Conservation (phyloP, 2,329 filamentous ascomycete genomes). For the Scopulariopsis brevicaulis region DNA sequence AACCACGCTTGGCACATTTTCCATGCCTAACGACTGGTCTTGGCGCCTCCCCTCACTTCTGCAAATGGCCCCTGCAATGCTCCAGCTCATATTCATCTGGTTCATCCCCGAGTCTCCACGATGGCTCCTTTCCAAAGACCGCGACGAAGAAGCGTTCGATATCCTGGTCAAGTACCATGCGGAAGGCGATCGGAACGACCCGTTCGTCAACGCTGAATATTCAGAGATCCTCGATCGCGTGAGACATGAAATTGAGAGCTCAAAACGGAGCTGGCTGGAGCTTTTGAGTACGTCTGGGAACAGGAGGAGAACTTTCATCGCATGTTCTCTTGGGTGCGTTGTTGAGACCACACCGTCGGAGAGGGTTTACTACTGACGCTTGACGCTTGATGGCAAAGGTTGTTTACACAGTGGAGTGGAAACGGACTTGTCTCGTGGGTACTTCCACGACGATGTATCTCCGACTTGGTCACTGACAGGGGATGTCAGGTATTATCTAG, state of each 20-base stretch:
- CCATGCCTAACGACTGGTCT: constrained; percentile 17
- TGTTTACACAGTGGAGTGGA: constrained; percentile 27
- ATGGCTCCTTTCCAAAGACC: neutral
- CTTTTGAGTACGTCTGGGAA: constrained; percentile 19
- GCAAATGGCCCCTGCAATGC: constrained; percentile 25
- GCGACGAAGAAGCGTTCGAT: constrained; percentile 21
- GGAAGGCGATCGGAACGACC: constrained; percentile 35
- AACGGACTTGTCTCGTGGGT: constrained; percentile 18
- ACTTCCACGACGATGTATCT: neutral
- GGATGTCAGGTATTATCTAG: constrained; percentile 17
- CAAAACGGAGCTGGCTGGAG: constrained; percentile 14
- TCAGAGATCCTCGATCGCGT: constrained; percentile 26
- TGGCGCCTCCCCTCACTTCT: constrained; percentile 28
- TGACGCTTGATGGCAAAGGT: constrained; percentile 17
- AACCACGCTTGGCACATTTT: constrained; percentile 27
- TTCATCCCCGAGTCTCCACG: constrained; percentile 13
- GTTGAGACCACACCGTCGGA: too few species aligned
- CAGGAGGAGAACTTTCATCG: constrained; percentile 21
- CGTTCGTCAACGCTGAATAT: constrained; percentile 38
- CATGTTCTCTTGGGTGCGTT: constrained; percentile 16
- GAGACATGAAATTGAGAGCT: constrained; percentile 32
- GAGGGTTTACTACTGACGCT: constrained; percentile 14
- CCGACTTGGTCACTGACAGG: neutral
- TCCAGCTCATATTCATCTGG: constrained; percentile 39
- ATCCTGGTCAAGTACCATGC: constrained; percentile 45